Evolutionary conservation across 2,329 filamentous ascomycete species (phyloP), one percentile per base, ranked within the genome.

Genomic region (Capronia epimyces): DNA sequence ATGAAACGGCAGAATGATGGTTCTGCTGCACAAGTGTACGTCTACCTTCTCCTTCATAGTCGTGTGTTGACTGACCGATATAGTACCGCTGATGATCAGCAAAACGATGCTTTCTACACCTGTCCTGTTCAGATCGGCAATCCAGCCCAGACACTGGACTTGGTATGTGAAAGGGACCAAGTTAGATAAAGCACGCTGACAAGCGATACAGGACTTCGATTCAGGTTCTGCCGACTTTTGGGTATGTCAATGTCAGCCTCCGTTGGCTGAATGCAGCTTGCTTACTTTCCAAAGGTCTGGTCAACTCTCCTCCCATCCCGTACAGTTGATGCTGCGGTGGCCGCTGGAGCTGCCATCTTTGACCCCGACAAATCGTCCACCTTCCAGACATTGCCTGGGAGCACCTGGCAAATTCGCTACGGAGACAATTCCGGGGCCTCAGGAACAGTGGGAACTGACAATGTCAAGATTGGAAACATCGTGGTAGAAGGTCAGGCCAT

Each of bases 341-440:
- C 63, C 9, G 59, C 62, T 8, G 67, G 69, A 16, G 80, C 83
- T 64, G 72, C 67, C 8, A 70, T 81, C 54, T 88, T 81, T 60
- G 70, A 86, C 61, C 71, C 82, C 2, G 69, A 64, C 40, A 79
- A 82, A 60, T 87, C 83, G 2, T 75, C 70, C 43, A 81, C 82
- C 1, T 86, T 73, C 69, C 74, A 81, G 64, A 62, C 67, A 8
- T 55, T 71, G 15, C 58, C 64, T 0, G 74, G 72, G 31, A 72
- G 71, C 34, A 75, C 69, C 1, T 89, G 83, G 84, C 69, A 79
- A 65, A 86, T 87, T 61, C 70, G 72, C 24, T 87, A 87, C 63
- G 83, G 83, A 13, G 84, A 88, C 63, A 75, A 75, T 8, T 86
- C 82, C n/a, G 77, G 72, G 9, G 83, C 83, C 1, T 82, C 78